A percentile compares a stretch with the other conserved stretches of the same genome.
phyloP scores from a whole-genome alignment of 2,329 filamentous ascomycete genomes.

The Rutstroemia sp. region DNA sequence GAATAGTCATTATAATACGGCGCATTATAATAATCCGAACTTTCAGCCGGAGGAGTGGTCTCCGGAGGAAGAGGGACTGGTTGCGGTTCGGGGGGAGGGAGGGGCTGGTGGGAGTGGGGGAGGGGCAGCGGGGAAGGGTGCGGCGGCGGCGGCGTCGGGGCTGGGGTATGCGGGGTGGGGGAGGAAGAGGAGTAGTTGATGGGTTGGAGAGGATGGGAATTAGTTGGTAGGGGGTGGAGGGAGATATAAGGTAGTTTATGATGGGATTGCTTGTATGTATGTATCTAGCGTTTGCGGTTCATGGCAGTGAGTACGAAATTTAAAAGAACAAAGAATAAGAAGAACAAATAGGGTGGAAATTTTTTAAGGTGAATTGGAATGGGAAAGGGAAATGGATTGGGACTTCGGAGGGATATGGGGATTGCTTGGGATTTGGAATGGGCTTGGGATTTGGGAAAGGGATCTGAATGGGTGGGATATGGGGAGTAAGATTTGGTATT shows the following conservation, averaged over 20 bases:
- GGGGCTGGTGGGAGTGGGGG: neutral
- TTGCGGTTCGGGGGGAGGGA: neutral
- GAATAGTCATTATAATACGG: conserved; percentile 59
- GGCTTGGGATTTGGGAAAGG: no score
- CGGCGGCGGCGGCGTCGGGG: no score
- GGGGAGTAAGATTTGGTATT: neutral
- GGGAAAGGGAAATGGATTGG: no score
- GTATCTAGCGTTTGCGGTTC: no score
- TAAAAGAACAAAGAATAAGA: no score
- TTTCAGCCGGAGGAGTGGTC: conserved; percentile 48
- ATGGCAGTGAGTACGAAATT: no score
- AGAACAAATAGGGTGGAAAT: no score
- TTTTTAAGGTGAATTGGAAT: no score
- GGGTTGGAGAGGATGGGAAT: neutral
- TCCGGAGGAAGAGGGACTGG: conserved; percentile 27
- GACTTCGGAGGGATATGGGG: no score
- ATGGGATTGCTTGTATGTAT: neutral
- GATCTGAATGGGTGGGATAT: neutral
- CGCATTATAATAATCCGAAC: conserved; percentile 59
- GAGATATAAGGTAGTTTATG: neutral
- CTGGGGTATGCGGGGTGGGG: neutral
- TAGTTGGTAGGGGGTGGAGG: no score
- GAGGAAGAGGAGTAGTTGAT: conserved; percentile 7
- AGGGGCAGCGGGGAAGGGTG: no score
- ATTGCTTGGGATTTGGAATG: no score